A percentile compares a stretch with the other conserved stretches of the same genome.
Evolutionary conservation across 108 stramenopile genomes (phyloP).

Genomic region (Cyclotella distinguenda): DNA sequence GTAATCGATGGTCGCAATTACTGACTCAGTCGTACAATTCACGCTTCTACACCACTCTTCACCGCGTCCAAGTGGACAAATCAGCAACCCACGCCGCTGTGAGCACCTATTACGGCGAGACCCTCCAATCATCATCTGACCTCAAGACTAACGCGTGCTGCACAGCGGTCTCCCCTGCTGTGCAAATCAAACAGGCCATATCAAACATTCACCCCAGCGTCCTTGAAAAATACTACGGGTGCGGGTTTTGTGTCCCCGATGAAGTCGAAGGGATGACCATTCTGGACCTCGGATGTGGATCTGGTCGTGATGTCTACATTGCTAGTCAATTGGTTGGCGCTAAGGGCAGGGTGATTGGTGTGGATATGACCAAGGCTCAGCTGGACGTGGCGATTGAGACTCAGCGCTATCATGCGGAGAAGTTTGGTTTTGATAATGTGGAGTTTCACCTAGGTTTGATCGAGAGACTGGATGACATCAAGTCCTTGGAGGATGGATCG

Average conservation of each 20-base stretch:
- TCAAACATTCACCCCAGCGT: conserved; percentile 80
- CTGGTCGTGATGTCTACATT: conserved; percentile 94
- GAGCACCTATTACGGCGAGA: conserved; percentile 82
- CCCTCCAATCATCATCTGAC: conserved; percentile 79
- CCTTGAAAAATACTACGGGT: conserved; percentile 92
- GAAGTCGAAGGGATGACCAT: conserved; percentile 80
- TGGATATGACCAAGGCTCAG: conserved; percentile 98
- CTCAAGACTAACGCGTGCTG: conserved; percentile 96
- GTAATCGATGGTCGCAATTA: neutral
- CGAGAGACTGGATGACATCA: conserved; percentile 80
- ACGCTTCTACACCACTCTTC: neutral
- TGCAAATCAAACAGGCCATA: conserved; percentile 72
- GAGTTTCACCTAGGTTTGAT: conserved; percentile 91
- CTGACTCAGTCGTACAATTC: neutral
- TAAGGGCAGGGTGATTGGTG: conserved; percentile 88
- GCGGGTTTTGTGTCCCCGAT: conserved; percentile 92
- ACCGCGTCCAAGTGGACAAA: neutral
- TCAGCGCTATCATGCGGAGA: conserved; percentile 79
- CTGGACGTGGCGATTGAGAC: conserved; percentile 83
- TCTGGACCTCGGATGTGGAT: conserved; percentile 93
- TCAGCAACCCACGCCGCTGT: conserved; percentile 52
- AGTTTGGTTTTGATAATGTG: conserved; percentile 89
- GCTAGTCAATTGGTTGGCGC: conserved; percentile 89
- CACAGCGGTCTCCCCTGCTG: conserved; percentile 78
- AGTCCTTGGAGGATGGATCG: conserved; percentile 60